Evolutionary conservation across 805 yeast species (phyloP).

Genomic region (Komagataella pastoris): DNA sequence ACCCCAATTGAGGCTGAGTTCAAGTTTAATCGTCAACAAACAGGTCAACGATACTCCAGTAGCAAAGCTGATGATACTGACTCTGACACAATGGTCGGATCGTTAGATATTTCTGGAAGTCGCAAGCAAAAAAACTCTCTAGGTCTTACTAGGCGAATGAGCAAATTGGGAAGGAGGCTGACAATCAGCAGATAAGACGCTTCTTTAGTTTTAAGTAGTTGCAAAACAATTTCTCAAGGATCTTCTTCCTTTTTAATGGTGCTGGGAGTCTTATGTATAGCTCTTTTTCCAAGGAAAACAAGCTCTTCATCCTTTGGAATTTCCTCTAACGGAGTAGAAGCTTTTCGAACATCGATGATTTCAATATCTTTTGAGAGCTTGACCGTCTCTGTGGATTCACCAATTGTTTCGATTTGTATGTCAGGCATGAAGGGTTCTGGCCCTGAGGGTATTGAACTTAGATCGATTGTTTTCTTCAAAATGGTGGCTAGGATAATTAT

Average conservation of each 20-base stretch:
- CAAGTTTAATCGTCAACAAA: background rate
- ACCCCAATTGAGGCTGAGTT: background rate
- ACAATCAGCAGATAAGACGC: background rate
- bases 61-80: background rate
- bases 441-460: slow-evolving; percentile 43
- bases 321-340: slow-evolving; percentile 8
- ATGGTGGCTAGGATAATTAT: slow-evolving; percentile 50
- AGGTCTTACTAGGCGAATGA: background rate
- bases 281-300: background rate
- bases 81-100: background rate
- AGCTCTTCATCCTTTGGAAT: slow-evolving; percentile 11
- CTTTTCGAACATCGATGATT: slow-evolving; percentile 27
- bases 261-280: background rate
- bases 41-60: background rate
- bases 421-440: slow-evolving; percentile 71
- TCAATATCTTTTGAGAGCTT: slow-evolving; percentile 51
- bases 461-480: slow-evolving; percentile 37
- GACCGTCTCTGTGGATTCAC: slow-evolving; percentile 32
- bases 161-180: background rate
- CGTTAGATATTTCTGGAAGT: background rate
- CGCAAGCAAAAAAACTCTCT: background rate
- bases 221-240: background rate
- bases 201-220: too few species aligned
- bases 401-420: slow-evolving; percentile 54
- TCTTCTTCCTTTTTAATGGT: background rate